A percentile compares a stretch with the other conserved stretches of the same genome.
phyloP scores from a whole-genome alignment of 2,329 filamentous ascomycete genomes.

The Ceratocystis destructans region DNA sequence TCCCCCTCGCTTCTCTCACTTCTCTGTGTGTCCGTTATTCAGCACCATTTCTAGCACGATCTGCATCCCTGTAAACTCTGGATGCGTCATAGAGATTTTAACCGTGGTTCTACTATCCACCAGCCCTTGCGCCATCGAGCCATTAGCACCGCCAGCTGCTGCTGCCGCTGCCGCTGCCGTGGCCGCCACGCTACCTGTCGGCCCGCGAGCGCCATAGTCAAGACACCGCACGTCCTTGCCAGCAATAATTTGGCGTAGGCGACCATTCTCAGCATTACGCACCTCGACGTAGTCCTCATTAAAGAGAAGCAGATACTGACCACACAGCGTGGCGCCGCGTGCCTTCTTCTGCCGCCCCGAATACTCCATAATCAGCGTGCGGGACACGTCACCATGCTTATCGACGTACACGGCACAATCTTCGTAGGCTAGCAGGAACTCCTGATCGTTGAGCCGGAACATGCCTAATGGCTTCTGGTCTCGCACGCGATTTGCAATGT shows the following conservation, averaged over 20 bases:
- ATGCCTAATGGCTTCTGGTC: slow-evolving; percentile 82
- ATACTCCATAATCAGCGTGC: slow-evolving; percentile 95
- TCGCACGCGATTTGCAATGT: slow-evolving; percentile 71
- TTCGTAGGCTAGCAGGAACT: slow-evolving; percentile 87
- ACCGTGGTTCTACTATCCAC: slow-evolving; percentile 50
- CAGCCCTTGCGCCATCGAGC: slow-evolving; percentile 12
- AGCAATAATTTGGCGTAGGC: slow-evolving; percentile 84
- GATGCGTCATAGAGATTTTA: slow-evolving; percentile 92
- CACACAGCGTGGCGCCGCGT: slow-evolving; percentile 73
- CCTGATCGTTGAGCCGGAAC: slow-evolving; percentile 85
- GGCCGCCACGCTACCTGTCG: slow-evolving; percentile 32
- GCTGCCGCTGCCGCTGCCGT: slow-evolving; percentile 9
- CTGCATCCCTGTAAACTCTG: slow-evolving; percentile 69
- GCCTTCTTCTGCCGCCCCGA: slow-evolving; percentile 76
- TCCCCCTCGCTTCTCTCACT: slow-evolving; percentile 20
- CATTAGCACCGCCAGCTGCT: slow-evolving; percentile 12
- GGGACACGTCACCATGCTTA: slow-evolving; percentile 90
- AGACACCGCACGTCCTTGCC: slow-evolving; percentile 81
- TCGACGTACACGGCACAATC: slow-evolving; percentile 97
- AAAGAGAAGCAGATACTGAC: slow-evolving; percentile 82
- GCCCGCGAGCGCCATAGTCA: slow-evolving; percentile 63
- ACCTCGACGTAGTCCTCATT: slow-evolving; percentile 96
- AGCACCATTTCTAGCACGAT: slow-evolving; percentile 84
- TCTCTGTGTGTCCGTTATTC: slow-evolving; percentile 65
- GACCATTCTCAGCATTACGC: slow-evolving; percentile 87